Evolutionary conservation across 352 stramenopile genomes (phyloP).

Genomic region (Phytophthora agathidicida): DNA sequence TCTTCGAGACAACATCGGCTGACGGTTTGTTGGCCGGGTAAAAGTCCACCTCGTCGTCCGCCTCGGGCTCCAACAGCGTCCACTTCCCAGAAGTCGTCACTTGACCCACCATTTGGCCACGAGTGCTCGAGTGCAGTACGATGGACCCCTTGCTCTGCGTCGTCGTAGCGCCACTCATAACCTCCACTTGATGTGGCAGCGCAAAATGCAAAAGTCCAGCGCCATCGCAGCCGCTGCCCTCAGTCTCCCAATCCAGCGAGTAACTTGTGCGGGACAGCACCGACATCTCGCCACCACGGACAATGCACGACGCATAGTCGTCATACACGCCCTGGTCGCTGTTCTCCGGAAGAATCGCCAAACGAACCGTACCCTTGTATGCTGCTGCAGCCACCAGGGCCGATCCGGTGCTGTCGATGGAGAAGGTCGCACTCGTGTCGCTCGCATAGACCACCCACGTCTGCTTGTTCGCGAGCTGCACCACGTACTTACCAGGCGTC

Average conservation of each 20-base stretch:
- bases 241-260: conserved; percentile 51
- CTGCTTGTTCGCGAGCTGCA: conserved; percentile 56
- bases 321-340: conserved; percentile 44
- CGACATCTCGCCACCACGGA: conserved; percentile 43
- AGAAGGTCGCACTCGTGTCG: conserved; percentile 29
- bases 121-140: conserved; percentile 48
- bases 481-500: conserved; percentile 44
- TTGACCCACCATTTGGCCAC: conserved; percentile 49
- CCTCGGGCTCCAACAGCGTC: conserved; percentile 42
- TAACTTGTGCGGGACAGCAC: conserved; percentile 53
- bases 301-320: conserved; percentile 45
- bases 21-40: conserved; percentile 37
- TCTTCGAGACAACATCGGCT: conserved; percentile 11
- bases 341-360: conserved; percentile 46
- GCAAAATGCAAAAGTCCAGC: conserved; percentile 57
- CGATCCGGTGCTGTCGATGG: conserved; percentile 36
- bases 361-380: conserved; percentile 47
- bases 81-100: conserved; percentile 39
- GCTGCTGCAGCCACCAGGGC: conserved; percentile 32
- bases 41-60: conserved; percentile 48
- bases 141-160: conserved; percentile 27
- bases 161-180: conserved; percentile 17
- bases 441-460: conserved; percentile 62
- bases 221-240: conserved; percentile 36
- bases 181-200: conserved; percentile 51